phyloP scores from a whole-genome alignment of 257 asterid genomes.

The Ilex asprella region DNA sequence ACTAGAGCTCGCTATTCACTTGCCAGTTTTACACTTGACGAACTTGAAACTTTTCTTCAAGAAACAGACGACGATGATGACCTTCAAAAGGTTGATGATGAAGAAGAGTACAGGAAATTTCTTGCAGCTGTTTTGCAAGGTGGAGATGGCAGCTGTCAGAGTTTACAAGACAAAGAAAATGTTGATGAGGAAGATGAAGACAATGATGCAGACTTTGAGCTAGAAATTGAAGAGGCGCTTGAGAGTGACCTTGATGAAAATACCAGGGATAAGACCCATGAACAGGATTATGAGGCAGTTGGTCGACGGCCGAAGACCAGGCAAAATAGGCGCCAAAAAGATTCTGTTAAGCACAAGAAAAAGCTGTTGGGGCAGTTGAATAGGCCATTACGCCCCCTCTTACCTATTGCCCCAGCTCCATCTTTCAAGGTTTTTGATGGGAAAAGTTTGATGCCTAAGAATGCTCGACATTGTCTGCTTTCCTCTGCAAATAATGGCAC shows the following conservation, averaged over 20 bases:
- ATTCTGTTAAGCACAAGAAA: conserved; percentile 38
- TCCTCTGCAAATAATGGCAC: conserved; percentile 43
- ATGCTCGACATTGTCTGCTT: conserved; percentile 30
- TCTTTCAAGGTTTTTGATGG: conserved; percentile 43
- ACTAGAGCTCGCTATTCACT: conserved; percentile 99
- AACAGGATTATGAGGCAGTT: conserved; percentile 17
- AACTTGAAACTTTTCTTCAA: conserved; percentile 94
- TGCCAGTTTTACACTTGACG: conserved; percentile 86
- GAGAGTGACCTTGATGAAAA: conserved; percentile 86
- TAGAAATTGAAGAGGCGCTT: conserved; percentile 94
- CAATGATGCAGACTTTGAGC: conserved; percentile 99
- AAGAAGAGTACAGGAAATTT: conserved; percentile 80
- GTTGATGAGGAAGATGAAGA: conserved; percentile 95
- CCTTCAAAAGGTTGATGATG: conserved; percentile 86
- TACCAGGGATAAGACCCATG: conserved; percentile 38
- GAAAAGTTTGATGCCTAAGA: conserved; percentile 29
- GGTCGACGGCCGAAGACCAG: conserved; percentile 51
- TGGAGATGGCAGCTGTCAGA: conserved; percentile 45
- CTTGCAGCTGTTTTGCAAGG: conserved; percentile 87
- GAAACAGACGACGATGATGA: conserved; percentile 98
- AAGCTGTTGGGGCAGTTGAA: conserved; percentile 41
- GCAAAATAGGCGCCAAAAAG: conserved; percentile 58
- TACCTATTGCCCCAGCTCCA: conserved; percentile 56
- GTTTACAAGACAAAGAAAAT: conserved; percentile 45
- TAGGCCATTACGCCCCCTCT: conserved; percentile 73